A percentile compares a stretch with the other conserved stretches of the same genome.
phyloP scores from a whole-genome alignment of 345 rosid species.

The Sisymbrium altissimum region DNA sequence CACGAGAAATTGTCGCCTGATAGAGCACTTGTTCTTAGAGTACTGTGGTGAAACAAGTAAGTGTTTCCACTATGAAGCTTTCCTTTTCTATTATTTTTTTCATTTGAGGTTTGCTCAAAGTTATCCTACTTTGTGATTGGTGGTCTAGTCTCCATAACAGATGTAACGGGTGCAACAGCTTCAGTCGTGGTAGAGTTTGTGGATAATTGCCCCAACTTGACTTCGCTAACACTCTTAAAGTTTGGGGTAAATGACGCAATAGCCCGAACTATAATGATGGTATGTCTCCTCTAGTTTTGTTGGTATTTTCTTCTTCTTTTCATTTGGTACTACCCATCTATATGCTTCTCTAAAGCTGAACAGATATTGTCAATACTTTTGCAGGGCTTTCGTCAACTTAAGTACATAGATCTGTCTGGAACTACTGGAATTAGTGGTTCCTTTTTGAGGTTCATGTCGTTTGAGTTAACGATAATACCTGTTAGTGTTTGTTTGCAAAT shows the following conservation, averaged over 20 bases:
- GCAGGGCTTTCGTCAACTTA: slow-evolving; percentile 76
- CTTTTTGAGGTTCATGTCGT: slow-evolving; percentile 62
- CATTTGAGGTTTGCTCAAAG: slow-evolving; percentile 16
- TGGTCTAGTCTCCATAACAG: slow-evolving; percentile 64
- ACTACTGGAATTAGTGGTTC: slow-evolving; percentile 58
- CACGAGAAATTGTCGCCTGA: slow-evolving; percentile 57
- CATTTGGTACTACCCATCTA: slow-evolving; percentile 9
- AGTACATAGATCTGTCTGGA: slow-evolving; percentile 63
- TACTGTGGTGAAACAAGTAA: slow-evolving; percentile 49
- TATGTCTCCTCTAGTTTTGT: slow-evolving; percentile 20
- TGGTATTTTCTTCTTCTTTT: slow-evolving; percentile 1
- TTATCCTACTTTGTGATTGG: slow-evolving; percentile 45
- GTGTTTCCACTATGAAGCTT: slow-evolving; percentile 7
- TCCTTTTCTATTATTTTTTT: not conserved
- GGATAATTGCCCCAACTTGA: slow-evolving; percentile 59
- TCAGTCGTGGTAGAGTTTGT: slow-evolving; percentile 63
- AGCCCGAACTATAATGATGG: slow-evolving; percentile 59
- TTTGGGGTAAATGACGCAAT: slow-evolving; percentile 69
- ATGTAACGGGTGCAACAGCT: no score
- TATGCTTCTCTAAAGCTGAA: not conserved
- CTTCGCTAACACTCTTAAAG: slow-evolving; percentile 66
- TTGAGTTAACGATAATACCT: not conserved
- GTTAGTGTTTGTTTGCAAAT: not conserved
- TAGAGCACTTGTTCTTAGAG: slow-evolving; percentile 74
- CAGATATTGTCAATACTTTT: not conserved